These are phyloP conservation scores for Cordyceps javanica DNA, from an alignment of 2,329 filamentous ascomycete genomes.

Conservation along the genomic window DNA sequence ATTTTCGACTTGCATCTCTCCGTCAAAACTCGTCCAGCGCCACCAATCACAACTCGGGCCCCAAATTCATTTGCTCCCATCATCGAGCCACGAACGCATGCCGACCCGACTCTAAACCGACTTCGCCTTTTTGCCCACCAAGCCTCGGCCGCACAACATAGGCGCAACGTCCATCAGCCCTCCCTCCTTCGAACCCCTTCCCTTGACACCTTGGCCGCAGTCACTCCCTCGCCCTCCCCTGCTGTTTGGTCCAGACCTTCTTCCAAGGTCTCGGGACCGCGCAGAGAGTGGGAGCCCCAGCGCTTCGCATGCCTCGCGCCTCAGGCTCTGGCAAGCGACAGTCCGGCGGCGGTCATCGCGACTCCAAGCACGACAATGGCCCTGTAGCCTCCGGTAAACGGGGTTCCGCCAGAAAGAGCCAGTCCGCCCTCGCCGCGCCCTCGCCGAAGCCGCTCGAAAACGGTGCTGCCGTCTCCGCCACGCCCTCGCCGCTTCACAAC, in stretches of 20 bases:
- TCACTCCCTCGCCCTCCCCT: conserved; percentile 22
- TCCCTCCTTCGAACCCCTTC: conserved; percentile 12
- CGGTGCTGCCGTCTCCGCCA: conserved; percentile 19
- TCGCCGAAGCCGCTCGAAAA: conserved; percentile 26
- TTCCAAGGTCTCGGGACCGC: conserved; percentile 28
- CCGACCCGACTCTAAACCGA: neutral
- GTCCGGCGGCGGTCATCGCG: conserved; percentile 59
- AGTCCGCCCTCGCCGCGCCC: conserved; percentile 31
- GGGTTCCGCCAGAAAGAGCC: conserved; percentile 38
- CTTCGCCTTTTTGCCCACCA: neutral
- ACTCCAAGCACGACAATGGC: conserved; percentile 80
- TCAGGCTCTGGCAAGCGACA: conserved; percentile 56
- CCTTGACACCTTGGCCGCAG: conserved; percentile 8
- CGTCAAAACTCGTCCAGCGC: neutral
- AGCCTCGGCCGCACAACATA: neutral
- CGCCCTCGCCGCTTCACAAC: conserved; percentile 18
- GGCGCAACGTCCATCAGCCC: conserved; percentile 7
- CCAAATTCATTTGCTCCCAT: neutral
- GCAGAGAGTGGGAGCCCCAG: conserved; percentile 29
- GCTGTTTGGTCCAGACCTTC: conserved; percentile 29
- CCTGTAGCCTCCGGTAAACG: conserved; percentile 56
- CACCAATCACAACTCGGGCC: neutral
- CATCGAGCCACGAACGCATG: conserved; percentile 3
- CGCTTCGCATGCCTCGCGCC: conserved; percentile 55
- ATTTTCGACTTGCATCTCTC: no score